phyloP scores from a whole-genome alignment of 1,284 basidiomycete species.

The Thelephora terrestris region DNA sequence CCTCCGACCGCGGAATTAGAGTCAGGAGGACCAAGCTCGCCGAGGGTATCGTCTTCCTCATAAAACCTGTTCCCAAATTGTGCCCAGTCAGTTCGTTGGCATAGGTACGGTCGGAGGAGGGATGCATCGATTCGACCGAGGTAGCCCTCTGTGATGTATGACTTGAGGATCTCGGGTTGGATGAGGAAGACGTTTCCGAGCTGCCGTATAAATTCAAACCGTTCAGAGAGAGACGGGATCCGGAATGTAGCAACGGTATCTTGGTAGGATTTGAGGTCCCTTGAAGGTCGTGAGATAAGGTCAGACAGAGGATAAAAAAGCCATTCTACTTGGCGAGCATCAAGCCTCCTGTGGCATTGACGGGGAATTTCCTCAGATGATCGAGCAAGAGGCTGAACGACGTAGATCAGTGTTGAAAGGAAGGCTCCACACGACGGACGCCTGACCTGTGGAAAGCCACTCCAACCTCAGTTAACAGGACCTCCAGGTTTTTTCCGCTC shows the following conservation, averaged over 20 bases:
- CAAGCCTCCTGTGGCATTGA: slow-evolving; percentile 92
- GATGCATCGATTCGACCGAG: slow-evolving; percentile 85
- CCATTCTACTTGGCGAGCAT: slow-evolving; percentile 89
- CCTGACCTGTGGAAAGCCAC: slow-evolving; percentile 85
- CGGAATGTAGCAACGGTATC: slow-evolving; percentile 78
- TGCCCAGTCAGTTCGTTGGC: slow-evolving; percentile 84
- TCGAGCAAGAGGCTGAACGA: slow-evolving; percentile 74
- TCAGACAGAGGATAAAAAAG: slow-evolving; percentile 1
- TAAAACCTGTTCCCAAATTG: slow-evolving; percentile 71
- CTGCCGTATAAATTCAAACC: slow-evolving; percentile 97
- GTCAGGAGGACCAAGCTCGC: slow-evolving; percentile 16
- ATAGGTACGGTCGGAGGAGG: slow-evolving; percentile 85
- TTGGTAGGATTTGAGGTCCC: slow-evolving; percentile 96
- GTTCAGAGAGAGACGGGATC: slow-evolving; percentile 80
- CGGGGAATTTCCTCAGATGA: slow-evolving; percentile 92
- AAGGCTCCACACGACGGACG: not conserved
- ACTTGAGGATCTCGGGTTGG: slow-evolving; percentile 84
- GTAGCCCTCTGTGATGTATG: slow-evolving; percentile 88
- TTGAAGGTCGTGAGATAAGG: slow-evolving; percentile 22
- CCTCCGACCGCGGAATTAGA: slow-evolving; percentile 10
- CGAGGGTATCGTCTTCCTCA: slow-evolving; percentile 35
- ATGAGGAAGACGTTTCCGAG: slow-evolving; percentile 97
- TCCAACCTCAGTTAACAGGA: slow-evolving; percentile 89
- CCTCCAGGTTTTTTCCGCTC: slow-evolving; percentile 87
- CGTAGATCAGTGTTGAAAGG: slow-evolving; percentile 1